phyloP scores from a whole-genome alignment of 306 rosid species.

The Rosa rugosa region DNA sequence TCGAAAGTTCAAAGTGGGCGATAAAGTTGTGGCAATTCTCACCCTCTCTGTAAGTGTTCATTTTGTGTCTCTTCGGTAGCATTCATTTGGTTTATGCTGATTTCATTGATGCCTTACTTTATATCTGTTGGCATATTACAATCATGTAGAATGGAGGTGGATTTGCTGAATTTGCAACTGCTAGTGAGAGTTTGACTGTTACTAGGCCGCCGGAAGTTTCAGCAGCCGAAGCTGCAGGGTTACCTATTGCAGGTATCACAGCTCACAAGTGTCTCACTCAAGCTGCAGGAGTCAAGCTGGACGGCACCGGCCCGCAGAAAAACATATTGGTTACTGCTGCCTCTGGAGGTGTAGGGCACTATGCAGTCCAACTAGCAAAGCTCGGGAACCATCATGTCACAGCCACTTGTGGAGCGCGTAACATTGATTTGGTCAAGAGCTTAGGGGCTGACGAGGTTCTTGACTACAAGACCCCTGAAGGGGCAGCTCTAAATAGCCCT shows the following conservation, averaged over 20 bases:
- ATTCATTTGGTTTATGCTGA: neutral
- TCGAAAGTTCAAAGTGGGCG: conserved; percentile 53
- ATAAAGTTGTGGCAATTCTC: conserved; percentile 58
- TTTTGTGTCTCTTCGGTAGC: neutral
- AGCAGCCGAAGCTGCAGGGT: conserved; percentile 54
- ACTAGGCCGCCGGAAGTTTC: conserved; percentile 48
- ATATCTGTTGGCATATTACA: neutral
- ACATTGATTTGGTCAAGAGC: conserved; percentile 55
- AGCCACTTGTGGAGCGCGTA: conserved; percentile 79
- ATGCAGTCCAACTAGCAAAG: conserved; percentile 80
- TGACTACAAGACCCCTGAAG: conserved; percentile 73
- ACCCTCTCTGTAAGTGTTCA: conserved; percentile 35
- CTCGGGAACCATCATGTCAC: conserved; percentile 79
- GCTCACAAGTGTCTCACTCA: conserved; percentile 64
- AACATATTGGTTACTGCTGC: conserved; percentile 83
- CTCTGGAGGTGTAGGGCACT: conserved; percentile 85
- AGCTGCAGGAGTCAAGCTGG: conserved; percentile 51
- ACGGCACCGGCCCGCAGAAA: conserved; percentile 38
- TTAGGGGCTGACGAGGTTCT: conserved; percentile 80
- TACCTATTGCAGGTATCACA: conserved; percentile 60
- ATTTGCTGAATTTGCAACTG: conserved; percentile 59
- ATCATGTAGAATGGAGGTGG: conserved; percentile 63
- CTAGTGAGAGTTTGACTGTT: conserved; percentile 46
- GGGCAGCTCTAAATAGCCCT: conserved; percentile 66
- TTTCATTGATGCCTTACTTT: neutral